phyloP scores from a whole-genome alignment of 176 grass and related monocot genomes.

The Carex pumila region DNA sequence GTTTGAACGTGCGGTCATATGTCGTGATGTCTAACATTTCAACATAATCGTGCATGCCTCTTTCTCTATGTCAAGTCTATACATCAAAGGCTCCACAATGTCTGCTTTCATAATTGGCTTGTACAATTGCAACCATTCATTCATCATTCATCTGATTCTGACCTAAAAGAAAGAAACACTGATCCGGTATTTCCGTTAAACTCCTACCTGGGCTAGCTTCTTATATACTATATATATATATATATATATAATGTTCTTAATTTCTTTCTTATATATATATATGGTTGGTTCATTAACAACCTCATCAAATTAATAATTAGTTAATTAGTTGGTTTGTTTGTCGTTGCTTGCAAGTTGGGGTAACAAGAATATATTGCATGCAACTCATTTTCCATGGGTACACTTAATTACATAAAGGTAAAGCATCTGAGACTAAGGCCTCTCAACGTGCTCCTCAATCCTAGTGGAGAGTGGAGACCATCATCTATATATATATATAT shows the following conservation, averaged over 20 bases:
- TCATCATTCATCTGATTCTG: not conserved
- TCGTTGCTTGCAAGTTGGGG: not conserved
- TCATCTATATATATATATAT: not conserved
- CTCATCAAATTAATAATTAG: not conserved
- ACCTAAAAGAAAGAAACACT: slow-evolving; percentile 11
- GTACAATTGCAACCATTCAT: slow-evolving; percentile 6
- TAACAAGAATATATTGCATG: slow-evolving; percentile 14
- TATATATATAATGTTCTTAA: too few relatives aligned
- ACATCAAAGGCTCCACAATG: slow-evolving; percentile 23
- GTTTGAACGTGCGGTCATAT: not conserved
- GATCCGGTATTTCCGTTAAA: slow-evolving; percentile 11
- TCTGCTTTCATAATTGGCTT: slow-evolving; percentile 6
- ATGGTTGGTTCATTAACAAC: not conserved
- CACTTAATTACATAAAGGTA: slow-evolving; percentile 16
- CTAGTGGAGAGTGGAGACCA: slow-evolving; percentile 9
- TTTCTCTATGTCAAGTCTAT: not conserved
- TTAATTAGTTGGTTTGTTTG: slow-evolving; percentile 4
- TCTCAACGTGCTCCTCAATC: slow-evolving; percentile 17
- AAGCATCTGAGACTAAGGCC: slow-evolving; percentile 24
- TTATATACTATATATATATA: not conserved
- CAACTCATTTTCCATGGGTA: slow-evolving; percentile 8
- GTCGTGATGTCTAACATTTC: not conserved
- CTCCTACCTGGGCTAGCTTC: not conserved
- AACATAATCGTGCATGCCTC: not conserved
- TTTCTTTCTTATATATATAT: too few relatives aligned